These are phyloP conservation scores for Silene coronaria DNA, from an alignment of 179 eudicot genomes.

Conservation along the genomic window DNA sequence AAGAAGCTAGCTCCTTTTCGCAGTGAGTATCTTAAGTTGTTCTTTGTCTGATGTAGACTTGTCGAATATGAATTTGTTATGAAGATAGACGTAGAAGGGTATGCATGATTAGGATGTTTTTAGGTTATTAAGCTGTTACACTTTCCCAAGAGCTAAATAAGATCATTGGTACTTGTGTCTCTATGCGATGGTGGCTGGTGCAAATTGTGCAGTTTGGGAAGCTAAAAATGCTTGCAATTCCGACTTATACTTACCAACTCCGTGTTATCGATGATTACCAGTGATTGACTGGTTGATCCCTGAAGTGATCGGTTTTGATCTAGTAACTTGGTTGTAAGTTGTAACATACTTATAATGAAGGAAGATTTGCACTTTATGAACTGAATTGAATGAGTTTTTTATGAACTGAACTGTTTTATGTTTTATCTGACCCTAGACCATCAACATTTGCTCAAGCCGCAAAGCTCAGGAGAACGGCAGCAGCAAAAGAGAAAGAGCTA, in stretches of 20 bases:
- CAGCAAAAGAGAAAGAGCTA: constrained; percentile 86
- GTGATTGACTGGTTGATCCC: neutral
- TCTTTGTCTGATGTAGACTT: neutral
- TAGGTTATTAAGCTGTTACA: neutral
- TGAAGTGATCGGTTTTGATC: neutral
- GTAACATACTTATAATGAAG: neutral
- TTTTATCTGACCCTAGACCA: constrained; percentile 47
- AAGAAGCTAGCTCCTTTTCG: constrained; percentile 66
- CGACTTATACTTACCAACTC: too few relatives aligned
- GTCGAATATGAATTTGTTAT: neutral
- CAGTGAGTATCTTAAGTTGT: constrained; percentile 50
- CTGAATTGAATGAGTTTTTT: neutral
- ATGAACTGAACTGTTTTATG: neutral
- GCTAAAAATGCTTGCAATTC: too few relatives aligned
- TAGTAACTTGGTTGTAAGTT: neutral
- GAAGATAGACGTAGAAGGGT: neutral
- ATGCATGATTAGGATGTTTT: neutral
- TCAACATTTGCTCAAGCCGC: constrained; percentile 99
- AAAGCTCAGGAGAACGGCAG: constrained; percentile 83
- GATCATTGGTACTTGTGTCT: neutral
- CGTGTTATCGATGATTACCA: neutral
- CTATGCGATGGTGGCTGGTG: neutral
- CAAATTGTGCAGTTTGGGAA: neutral
- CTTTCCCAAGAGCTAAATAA: too few relatives aligned
- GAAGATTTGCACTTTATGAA: neutral